These are phyloP conservation scores for Pseudozyma hubeiensis DNA, from an alignment of 1,284 basidiomycete species.

Conservation along the genomic window DNA sequence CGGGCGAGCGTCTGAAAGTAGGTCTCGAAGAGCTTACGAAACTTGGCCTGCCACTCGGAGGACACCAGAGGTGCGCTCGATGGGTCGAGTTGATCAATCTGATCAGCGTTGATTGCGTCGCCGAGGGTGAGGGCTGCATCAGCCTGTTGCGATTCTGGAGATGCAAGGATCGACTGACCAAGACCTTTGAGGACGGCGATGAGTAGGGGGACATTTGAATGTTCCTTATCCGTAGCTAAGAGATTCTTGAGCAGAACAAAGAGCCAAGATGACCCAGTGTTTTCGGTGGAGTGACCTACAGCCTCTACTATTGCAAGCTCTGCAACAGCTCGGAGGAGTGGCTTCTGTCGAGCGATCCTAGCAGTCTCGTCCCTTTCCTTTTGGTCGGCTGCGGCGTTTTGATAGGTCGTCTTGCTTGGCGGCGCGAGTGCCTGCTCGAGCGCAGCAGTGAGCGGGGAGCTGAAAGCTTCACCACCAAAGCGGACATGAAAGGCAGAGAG, in stretches of 20 bases:
- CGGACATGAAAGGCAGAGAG: constrained; percentile 89
- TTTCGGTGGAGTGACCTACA: constrained; percentile 66
- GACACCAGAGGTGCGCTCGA: constrained; percentile 74
- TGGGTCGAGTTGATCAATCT: constrained; percentile 12
- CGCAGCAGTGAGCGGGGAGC: constrained; percentile 77
- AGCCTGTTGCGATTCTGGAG: constrained; percentile 7
- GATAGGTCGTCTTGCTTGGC: constrained; percentile 71
- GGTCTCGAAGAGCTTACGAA: constrained; percentile 89
- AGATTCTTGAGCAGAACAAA: constrained; percentile 70
- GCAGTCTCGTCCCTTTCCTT: constrained; percentile 91
- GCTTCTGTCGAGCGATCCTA: constrained; percentile 83
- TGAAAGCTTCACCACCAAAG: constrained; percentile 80
- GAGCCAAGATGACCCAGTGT: constrained; percentile 74
- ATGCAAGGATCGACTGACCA: constrained; percentile 78
- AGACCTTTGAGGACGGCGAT: constrained; percentile 86
- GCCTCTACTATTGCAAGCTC: constrained; percentile 87
- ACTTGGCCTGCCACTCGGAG: constrained; percentile 83
- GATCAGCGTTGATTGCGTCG: constrained; percentile 27
- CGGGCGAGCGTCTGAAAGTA: constrained; percentile 93
- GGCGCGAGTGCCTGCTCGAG: constrained; percentile 76
- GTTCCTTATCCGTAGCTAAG: constrained; percentile 83
- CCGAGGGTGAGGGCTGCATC: constrained; percentile 16
- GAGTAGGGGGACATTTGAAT: constrained; percentile 85
- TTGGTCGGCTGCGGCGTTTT: constrained; percentile 79
- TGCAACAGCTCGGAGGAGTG: constrained; percentile 84